Evolutionary conservation across 1,284 basidiomycete species (phyloP).

Genomic region (Leccinum subfulvum): DNA sequence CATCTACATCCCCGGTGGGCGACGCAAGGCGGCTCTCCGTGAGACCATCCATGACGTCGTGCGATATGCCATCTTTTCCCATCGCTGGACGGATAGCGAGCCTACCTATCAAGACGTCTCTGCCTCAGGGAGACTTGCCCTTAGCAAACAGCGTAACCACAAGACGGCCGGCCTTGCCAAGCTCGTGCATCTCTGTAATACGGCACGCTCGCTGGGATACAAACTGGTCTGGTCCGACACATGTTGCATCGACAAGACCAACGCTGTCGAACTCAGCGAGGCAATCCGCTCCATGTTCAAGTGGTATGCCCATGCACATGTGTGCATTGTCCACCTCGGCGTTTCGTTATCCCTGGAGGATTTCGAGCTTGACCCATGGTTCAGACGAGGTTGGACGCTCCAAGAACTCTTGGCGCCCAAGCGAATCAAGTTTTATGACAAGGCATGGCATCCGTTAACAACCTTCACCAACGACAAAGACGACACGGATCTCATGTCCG

Average conservation of each 20-base stretch:
- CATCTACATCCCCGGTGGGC: constrained; percentile 14
- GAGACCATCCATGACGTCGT: constrained; percentile 24
- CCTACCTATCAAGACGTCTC: constrained; percentile 25
- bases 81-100: constrained; percentile 28
- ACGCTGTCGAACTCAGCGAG: constrained; percentile 21
- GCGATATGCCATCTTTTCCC: constrained; percentile 28
- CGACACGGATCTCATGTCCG: constrained; percentile 11
- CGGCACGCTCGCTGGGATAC: constrained; percentile 16
- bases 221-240: constrained; percentile 23
- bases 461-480: constrained; percentile 21
- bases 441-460: constrained; percentile 24
- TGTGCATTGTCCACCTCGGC: constrained; percentile 29
- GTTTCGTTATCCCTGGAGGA: constrained; percentile 15
- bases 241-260: constrained; percentile 15
- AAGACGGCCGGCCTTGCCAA: constrained; percentile 8
- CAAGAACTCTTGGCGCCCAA: constrained; percentile 28
- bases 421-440: constrained; percentile 28
- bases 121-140: neutral
- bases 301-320: constrained; percentile 13
- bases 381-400: constrained; percentile 29
- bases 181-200: constrained; percentile 23
- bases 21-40: constrained; percentile 11
- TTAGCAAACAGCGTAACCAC: constrained; percentile 3
- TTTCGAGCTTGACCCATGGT: constrained; percentile 28
- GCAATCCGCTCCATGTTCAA: neutral